Percentiles rank a stretch among this genome's conserved stretches.
phyloP scores from a whole-genome alignment of 345 rosid genomes.

The Eucalyptus pauciflora region DNA sequence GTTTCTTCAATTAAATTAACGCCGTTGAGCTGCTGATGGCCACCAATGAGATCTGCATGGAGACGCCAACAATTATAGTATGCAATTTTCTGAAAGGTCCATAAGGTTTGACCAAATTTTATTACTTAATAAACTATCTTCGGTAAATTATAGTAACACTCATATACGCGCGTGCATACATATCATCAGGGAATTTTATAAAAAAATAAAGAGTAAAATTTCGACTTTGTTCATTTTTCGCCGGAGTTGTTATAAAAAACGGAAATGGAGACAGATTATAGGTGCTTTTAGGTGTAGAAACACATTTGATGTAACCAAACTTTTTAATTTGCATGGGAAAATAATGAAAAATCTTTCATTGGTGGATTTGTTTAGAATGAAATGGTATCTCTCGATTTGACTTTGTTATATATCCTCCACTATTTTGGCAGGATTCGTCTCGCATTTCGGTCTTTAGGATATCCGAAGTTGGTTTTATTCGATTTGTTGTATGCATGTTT shows the following conservation, averaged over 20 bases:
- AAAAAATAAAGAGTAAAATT: neutral
- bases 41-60: neutral
- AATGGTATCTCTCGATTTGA: neutral
- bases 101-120: neutral
- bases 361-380: neutral
- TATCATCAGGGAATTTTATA: neutral
- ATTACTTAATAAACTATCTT: neutral
- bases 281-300: neutral
- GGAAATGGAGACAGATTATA: neutral
- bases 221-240: neutral
- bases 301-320: neutral
- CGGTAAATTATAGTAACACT: neutral
- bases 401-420: neutral
- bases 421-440: neutral
- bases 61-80: neutral
- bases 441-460: neutral
- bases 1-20: neutral
- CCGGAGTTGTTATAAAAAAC: neutral
- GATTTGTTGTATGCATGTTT: neutral
- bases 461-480: neutral
- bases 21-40: neutral
- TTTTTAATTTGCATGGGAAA: neutral
- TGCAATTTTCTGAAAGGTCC: neutral
- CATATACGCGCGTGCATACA: neutral
- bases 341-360: neutral